phyloP scores from a whole-genome alignment of 176 grass and related monocot species.

The Phragmites australis region DNA sequence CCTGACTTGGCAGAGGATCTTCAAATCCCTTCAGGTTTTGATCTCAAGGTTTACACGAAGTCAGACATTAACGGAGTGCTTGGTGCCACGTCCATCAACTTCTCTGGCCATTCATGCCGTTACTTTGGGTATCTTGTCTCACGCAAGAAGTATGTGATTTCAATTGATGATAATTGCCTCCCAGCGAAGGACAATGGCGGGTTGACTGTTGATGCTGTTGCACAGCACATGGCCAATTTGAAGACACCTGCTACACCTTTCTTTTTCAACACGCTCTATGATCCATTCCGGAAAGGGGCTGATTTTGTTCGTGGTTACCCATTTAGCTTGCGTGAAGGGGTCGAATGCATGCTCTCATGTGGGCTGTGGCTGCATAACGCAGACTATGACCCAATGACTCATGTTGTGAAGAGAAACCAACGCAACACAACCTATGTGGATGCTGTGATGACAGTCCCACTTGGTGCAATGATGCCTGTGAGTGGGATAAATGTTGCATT shows the following conservation, averaged over 20 bases:
- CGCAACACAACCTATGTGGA: constrained; percentile 78
- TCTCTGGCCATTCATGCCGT: constrained; percentile 74
- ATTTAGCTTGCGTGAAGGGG: constrained; percentile 80
- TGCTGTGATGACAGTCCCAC: constrained; percentile 89
- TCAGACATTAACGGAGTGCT: constrained; percentile 66
- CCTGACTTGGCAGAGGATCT: constrained; percentile 67
- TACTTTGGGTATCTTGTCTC: constrained; percentile 91
- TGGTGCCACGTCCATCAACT: constrained; percentile 62
- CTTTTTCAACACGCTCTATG: constrained; percentile 95
- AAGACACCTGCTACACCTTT: constrained; percentile 78
- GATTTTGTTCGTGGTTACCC: constrained; percentile 98
- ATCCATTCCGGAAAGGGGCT: constrained; percentile 73
- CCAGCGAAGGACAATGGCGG: constrained; percentile 72
- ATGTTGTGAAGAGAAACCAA: constrained; percentile 82
- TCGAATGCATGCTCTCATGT: constrained; percentile 79
- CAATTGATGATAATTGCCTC: constrained; percentile 80
- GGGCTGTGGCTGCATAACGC: constrained; percentile 88
- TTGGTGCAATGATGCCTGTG: constrained; percentile 67
- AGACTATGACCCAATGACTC: constrained; percentile 87
- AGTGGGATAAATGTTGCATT: constrained; percentile 96
- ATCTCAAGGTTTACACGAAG: constrained; percentile 75
- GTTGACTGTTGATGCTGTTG: constrained; percentile 60
- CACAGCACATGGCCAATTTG: constrained; percentile 80
- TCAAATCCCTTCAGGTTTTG: constrained; percentile 70
- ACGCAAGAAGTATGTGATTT: constrained; percentile 80